Conservation (phyloP, 2,329 filamentous ascomycete genomes). For the Colletotrichum neosansevieriae region DNA sequence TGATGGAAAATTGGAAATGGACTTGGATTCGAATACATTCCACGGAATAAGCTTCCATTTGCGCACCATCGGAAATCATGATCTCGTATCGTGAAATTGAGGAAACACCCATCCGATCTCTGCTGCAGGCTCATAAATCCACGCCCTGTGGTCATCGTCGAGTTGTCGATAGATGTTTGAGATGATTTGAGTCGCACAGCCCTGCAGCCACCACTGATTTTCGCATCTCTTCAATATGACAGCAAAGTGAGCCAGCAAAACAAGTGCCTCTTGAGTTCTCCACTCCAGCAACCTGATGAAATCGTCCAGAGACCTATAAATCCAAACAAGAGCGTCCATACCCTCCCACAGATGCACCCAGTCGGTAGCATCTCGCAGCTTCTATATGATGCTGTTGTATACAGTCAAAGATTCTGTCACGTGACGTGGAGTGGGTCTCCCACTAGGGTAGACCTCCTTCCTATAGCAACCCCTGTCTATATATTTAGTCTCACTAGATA, state of each 20-base stretch:
- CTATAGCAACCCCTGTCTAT: no score
- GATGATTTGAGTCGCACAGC: conserved; percentile 26
- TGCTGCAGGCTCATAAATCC: conserved; percentile 24
- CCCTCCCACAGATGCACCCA: conserved; percentile 16
- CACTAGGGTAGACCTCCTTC: no score
- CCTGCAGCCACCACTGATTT: conserved; percentile 28
- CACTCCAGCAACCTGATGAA: not conserved
- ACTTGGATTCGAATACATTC: no score
- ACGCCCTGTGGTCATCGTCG: conserved; percentile 17
- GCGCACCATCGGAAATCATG: no score
- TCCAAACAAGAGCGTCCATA: conserved; percentile 18
- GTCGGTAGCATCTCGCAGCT: not conserved
- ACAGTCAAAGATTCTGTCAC: not conserved
- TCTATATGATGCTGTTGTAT: not conserved
- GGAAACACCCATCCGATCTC: conserved; percentile 33
- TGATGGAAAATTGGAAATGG: no score
- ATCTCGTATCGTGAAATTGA: not conserved
- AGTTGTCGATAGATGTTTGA: conserved; percentile 16
- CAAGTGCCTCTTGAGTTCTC: conserved; percentile 11
- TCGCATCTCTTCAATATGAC: conserved; percentile 22
- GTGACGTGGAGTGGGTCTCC: no score
- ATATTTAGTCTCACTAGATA: no score
- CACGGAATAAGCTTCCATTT: no score
- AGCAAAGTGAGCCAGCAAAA: conserved; percentile 18
- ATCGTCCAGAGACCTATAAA: conserved; percentile 22